Conservation (phyloP, 108 stramenopile genomes). For the Nitzschia inconspicua region DNA sequence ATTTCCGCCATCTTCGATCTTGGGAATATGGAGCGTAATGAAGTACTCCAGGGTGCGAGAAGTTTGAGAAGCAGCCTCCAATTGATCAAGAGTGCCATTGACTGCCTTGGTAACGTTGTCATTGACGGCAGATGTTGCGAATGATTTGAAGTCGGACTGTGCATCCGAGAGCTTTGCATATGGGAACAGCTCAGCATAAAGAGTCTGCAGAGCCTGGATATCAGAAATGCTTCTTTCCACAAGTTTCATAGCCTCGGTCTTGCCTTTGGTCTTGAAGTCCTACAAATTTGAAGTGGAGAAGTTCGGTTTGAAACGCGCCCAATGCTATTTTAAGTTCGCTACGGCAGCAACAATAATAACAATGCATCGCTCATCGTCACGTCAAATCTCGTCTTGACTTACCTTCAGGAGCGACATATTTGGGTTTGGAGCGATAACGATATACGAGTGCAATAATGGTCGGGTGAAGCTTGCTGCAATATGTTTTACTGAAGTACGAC, state of each 20-base stretch:
- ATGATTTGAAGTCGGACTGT: slow-evolving; percentile 10
- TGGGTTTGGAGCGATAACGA: no score
- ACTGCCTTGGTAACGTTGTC: slow-evolving; percentile 18
- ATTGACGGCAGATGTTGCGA: slow-evolving; percentile 18
- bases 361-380: no score
- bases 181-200: slow-evolving; percentile 19
- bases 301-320: no score
- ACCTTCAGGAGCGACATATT: no score
- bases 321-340: no score
- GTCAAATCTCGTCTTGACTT: no score
- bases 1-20: slow-evolving; percentile 87
- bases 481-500: no score
- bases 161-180: slow-evolving; percentile 31
- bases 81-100: slow-evolving; percentile 22
- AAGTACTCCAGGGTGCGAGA: slow-evolving; percentile 20
- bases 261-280: slow-evolving; percentile 25
- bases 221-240: slow-evolving; percentile 8
- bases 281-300: no score
- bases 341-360: no score
- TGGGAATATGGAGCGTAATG: slow-evolving; percentile 45
- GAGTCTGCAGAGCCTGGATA: slow-evolving; percentile 13
- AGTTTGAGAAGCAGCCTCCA: slow-evolving; percentile 10
- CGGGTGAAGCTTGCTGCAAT: no score
- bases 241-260: slow-evolving; percentile 24
- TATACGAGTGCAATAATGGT: no score